Conservation (phyloP, 306 rosid species). For the Luffa acutangula region DNA sequence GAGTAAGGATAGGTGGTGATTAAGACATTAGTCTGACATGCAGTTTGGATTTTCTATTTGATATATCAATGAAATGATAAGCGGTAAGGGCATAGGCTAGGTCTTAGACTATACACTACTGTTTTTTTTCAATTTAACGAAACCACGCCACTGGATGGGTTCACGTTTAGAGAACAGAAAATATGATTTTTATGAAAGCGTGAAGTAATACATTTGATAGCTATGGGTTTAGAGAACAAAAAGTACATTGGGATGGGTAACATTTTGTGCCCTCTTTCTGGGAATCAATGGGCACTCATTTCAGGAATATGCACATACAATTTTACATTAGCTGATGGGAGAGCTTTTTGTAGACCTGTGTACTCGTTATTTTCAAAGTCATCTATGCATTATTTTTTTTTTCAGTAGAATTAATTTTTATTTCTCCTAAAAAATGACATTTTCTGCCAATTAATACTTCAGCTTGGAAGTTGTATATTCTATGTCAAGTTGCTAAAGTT, state of each 20-base stretch:
- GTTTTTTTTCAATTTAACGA: neutral
- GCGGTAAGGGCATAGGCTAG: neutral
- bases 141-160: neutral
- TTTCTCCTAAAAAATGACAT: neutral
- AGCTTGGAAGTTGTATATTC: neutral
- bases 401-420: neutral
- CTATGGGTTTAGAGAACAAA: too few species aligned
- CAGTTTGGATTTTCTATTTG: neutral
- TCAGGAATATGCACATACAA: neutral
- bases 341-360: neutral
- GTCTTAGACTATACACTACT: neutral
- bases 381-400: neutral
- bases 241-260: neutral
- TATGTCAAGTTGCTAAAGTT: conserved; percentile 11
- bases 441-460: neutral
- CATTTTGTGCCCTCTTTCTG: neutral
- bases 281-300: neutral
- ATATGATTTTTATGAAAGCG: neutral
- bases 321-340: neutral
- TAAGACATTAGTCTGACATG: neutral
- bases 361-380: neutral
- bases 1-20: neutral
- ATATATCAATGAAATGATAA: neutral
- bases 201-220: neutral
- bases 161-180: too few species aligned